Conservation (phyloP, 2,329 filamentous ascomycete species). For the Annulohypoxylon truncatum region DNA sequence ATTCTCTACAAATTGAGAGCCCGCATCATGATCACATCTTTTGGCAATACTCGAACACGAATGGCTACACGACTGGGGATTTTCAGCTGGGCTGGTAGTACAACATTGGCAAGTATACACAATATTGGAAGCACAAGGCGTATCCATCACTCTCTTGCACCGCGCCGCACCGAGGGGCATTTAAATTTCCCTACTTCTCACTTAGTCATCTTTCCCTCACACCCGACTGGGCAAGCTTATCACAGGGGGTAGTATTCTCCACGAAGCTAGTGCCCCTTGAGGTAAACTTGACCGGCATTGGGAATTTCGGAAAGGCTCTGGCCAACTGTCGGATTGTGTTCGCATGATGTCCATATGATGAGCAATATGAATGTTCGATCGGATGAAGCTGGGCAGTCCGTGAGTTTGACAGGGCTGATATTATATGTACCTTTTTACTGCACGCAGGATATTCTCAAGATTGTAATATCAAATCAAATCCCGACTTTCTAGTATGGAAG, state of each 20-base stretch:
- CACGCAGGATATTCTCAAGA: not conserved
- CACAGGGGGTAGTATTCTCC: constrained; percentile 27
- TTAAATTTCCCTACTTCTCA: constrained; percentile 2
- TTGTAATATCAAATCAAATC: constrained; percentile 7
- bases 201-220: constrained; percentile 11
- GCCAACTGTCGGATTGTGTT: constrained; percentile 30
- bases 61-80: constrained; percentile 17
- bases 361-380: constrained; percentile 33
- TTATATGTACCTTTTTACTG: constrained; percentile 14
- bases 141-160: constrained; percentile 1
- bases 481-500: constrained; percentile 18
- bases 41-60: constrained; percentile 21
- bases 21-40: constrained; percentile 14
- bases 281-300: constrained; percentile 31
- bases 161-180: constrained; percentile 9
- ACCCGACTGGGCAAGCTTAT: constrained; percentile 21
- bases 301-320: constrained; percentile 28
- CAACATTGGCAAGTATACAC: constrained; percentile 2
- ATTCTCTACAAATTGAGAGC: constrained; percentile 5
- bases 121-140: constrained; percentile 15
- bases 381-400: constrained; percentile 20
- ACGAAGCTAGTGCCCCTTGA: constrained; percentile 25
- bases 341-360: constrained; percentile 37
- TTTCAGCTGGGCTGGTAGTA: constrained; percentile 31
- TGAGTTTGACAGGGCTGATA: constrained; percentile 45